phyloP scores from a whole-genome alignment of 108 stramenopile species.

The Cyclotella kingstonii region DNA sequence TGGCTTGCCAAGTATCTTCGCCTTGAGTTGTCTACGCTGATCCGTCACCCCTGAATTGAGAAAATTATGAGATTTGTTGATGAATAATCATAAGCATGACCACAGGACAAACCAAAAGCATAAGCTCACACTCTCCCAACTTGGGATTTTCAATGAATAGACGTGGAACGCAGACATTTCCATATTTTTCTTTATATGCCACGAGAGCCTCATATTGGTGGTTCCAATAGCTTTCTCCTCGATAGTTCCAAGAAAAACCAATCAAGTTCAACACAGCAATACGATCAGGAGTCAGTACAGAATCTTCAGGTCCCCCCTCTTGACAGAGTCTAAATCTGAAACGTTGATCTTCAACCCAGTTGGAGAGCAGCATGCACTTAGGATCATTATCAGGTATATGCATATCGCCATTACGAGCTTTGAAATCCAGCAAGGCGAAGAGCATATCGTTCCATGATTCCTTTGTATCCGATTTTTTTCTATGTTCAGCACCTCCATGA shows the following conservation, averaged over 20 bases:
- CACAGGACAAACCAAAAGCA: slow-evolving; percentile 15
- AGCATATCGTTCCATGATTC: slow-evolving; percentile 44
- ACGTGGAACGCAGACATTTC: slow-evolving; percentile 64
- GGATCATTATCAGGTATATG: slow-evolving; percentile 21
- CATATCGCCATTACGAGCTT: slow-evolving; percentile 34
- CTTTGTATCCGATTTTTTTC: too few species aligned
- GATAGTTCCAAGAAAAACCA: slow-evolving; percentile 35
- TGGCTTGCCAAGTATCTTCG: slow-evolving; percentile 41
- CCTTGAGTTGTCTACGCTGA: slow-evolving; percentile 63
- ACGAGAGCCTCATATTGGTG: slow-evolving; percentile 50
- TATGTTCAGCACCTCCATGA: too few species aligned
- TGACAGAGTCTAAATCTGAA: slow-evolving; percentile 49
- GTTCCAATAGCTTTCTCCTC: slow-evolving; percentile 51
- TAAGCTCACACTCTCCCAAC: slow-evolving; percentile 47
- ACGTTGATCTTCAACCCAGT: slow-evolving; percentile 51
- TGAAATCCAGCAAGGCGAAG: slow-evolving; percentile 38
- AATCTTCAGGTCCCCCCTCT: slow-evolving; percentile 5
- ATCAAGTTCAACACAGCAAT: slow-evolving; percentile 38
- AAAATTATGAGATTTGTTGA: neutral
- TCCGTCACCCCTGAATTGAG: slow-evolving; percentile 46
- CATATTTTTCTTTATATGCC: slow-evolving; percentile 55
- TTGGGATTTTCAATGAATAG: slow-evolving; percentile 49
- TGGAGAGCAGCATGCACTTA: slow-evolving; percentile 14
- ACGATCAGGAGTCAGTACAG: slow-evolving; percentile 30
- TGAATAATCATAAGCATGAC: neutral